Percentiles rank a stretch among this genome's conserved stretches.
Evolutionary conservation across 352 stramenopile species (phyloP).

Genomic region (Globisporangium abappressorium): DNA sequence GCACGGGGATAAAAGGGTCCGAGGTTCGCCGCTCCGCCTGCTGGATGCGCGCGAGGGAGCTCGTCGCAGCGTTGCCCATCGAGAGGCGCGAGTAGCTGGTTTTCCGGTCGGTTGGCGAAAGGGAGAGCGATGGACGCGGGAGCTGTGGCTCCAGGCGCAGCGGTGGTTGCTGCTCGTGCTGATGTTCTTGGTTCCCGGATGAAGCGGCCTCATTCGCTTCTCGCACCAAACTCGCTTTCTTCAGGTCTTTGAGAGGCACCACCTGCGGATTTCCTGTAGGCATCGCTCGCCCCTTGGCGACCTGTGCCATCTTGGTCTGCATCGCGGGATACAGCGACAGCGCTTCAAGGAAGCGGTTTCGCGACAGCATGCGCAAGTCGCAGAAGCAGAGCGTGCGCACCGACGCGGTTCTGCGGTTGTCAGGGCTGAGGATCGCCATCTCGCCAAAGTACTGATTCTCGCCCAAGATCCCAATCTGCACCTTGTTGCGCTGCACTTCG

Average conservation of each 20-base stretch:
- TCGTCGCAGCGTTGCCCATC: conserved; percentile 10
- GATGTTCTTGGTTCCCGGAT: not conserved
- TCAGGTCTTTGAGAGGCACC: conserved; percentile 14
- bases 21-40: conserved; percentile 25
- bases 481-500: conserved; percentile 55
- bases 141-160: not conserved
- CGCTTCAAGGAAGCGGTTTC: conserved; percentile 76
- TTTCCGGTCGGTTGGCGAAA: not conserved
- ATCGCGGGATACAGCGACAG: conserved; percentile 71
- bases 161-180: not conserved
- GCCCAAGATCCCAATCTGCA: conserved; percentile 63
- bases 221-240: conserved; percentile 19
- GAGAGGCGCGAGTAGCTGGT: conserved; percentile 9
- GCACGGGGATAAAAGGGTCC: conserved; percentile 22
- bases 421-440: conserved; percentile 79
- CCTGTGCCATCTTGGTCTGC: conserved; percentile 53
- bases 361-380: conserved; percentile 75
- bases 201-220: not conserved
- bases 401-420: conserved; percentile 65
- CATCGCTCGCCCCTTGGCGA: conserved; percentile 31
- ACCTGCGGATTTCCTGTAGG: conserved; percentile 12
- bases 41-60: conserved; percentile 16
- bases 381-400: conserved; percentile 80
- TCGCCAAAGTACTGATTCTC: conserved; percentile 86
- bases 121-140: not conserved